Conservation (phyloP, 2,329 filamentous ascomycete genomes). For the Zymoseptoria ardabiliae region DNA sequence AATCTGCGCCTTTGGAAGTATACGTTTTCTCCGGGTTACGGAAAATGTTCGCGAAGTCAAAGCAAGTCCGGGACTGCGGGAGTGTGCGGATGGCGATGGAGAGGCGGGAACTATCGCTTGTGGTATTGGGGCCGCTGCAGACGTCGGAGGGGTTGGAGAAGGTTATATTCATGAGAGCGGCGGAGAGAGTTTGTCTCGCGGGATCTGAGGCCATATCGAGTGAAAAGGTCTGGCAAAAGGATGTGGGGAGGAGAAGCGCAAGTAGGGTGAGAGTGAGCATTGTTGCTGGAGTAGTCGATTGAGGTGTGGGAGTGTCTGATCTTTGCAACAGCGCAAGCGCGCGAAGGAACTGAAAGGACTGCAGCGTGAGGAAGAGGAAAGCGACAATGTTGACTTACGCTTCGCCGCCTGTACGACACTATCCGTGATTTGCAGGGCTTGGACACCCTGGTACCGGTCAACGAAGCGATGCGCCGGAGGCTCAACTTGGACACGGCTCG, state of each 20-base stretch:
- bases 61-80: constrained; percentile 6
- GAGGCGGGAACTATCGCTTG: constrained; percentile 35
- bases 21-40: constrained; percentile 1
- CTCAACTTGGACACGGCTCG: too few species aligned
- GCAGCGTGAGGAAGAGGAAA: background rate
- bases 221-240: constrained; percentile 2
- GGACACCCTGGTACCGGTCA: background rate
- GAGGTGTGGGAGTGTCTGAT: background rate
- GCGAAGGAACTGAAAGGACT: background rate
- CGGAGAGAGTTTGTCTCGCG: constrained; percentile 2
- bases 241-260: background rate
- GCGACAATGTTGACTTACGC: background rate
- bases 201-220: constrained; percentile 9
- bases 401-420: background rate
- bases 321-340: background rate
- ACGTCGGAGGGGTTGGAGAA: constrained; percentile 47
- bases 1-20: constrained; percentile 2
- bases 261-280: background rate
- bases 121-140: constrained; percentile 41
- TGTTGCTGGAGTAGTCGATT: background rate
- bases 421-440: background rate
- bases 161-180: constrained; percentile 46
- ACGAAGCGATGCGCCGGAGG: background rate
- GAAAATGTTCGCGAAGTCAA: constrained; percentile 9
- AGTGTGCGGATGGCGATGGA: constrained; percentile 40